Base-by-base conservation (phyloP, 2,329 filamentous ascomycete genomes). In the Tetracladium maxilliforme region DNA sequence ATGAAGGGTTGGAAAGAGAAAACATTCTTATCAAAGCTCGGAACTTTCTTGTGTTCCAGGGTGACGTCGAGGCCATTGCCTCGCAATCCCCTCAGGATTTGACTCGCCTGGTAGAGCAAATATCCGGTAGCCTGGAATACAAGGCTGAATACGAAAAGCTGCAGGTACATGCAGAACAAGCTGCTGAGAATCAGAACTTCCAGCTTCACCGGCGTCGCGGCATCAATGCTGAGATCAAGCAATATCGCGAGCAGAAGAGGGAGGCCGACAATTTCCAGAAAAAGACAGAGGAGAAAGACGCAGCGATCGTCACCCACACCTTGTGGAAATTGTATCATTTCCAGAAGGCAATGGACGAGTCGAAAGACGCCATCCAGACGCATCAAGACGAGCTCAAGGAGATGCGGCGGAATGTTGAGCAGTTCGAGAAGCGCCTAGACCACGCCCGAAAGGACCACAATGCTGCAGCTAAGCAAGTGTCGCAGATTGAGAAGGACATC, bases 41-140 rank as follows among this genome's bases (percentile, higher is more conserved):
- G 36, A 98, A 98, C 47, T 98, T 98, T 48, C 67, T 98, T 5
- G 90, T 98, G 18, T 98, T 98, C 48, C 90, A 98, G 51, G 92
- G 90, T 36, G 90, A 98, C 46, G 87, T 98, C 11, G 90, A 98
- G 50, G 81, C 84, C 14, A 94, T 98, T 43, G 92, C 90, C 3
- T 84, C 84, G 6, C 90, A 95, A 47, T 92, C 84, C 2, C 84
- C 90, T 0, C 86, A 84, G 39, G 90, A 95, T 42, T 67, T 98
- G 19, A 98, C 90, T 1, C 70, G 82, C 25, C 58, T 98, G 25
- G 92, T 98, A 29, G 90, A 98, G 54, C 90, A 95, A 51, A 95
- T 98, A 33, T 95, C 87, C 2, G 90, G 90, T 22, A 94, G 86
- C 49, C 54, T 95, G 25, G 90, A 98, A 41, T 82, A 86, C 54